phyloP scores from a whole-genome alignment of 2,329 filamentous ascomycete species.

The Colletotrichum sp. region DNA sequence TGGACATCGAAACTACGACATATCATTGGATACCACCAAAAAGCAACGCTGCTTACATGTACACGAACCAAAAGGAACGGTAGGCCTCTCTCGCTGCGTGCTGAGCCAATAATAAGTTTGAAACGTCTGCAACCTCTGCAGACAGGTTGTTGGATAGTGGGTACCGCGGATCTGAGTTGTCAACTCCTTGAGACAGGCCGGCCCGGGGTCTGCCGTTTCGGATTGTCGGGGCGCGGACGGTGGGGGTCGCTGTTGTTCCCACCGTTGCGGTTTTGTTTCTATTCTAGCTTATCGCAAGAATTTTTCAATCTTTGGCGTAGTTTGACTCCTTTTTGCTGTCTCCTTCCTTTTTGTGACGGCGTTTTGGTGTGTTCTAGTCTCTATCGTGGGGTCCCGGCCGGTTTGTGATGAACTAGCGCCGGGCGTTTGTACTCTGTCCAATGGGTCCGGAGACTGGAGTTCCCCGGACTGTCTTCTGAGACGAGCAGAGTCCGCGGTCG shows the following conservation, averaged over 20 bases:
- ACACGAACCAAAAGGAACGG: neutral
- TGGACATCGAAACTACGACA: neutral
- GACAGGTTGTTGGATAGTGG: neutral
- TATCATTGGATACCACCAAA: neutral
- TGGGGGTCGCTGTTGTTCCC: neutral
- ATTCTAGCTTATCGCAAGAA: neutral
- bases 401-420: neutral
- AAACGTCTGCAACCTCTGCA: neutral
- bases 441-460: neutral
- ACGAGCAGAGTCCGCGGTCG: neutral
- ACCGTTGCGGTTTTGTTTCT: neutral
- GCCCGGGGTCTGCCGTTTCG: slow-evolving; percentile 6
- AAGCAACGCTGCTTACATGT: neutral
- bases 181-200: slow-evolving; percentile 14
- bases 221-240: neutral
- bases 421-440: neutral
- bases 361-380: neutral
- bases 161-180: neutral
- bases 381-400: neutral
- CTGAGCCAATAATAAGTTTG: neutral
- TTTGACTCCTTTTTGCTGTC: neutral
- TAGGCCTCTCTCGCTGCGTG: neutral
- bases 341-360: neutral
- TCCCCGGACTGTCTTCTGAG: neutral
- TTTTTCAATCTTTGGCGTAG: neutral